Evolutionary conservation across 345 rosid genomes (phyloP).

Genomic region (Euphorbia peplus): DNA sequence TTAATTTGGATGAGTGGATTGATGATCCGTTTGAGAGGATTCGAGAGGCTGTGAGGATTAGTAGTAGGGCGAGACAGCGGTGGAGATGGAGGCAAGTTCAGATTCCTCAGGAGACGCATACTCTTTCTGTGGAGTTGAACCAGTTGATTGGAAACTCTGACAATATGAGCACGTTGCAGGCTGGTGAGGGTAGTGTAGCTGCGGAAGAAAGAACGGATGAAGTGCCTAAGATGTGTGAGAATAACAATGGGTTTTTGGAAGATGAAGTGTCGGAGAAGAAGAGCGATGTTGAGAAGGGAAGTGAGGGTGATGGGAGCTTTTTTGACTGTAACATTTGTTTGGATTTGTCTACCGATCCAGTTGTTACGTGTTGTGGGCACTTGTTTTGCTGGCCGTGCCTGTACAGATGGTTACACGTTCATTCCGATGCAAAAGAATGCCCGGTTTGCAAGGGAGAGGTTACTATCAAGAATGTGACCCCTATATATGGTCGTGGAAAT

Average conservation of each 20-base stretch:
- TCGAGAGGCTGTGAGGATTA: slow-evolving; percentile 57
- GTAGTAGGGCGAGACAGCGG: slow-evolving; percentile 38
- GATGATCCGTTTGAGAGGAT: slow-evolving; percentile 47
- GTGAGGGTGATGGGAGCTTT: slow-evolving; percentile 60
- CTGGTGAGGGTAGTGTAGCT: slow-evolving; percentile 83
- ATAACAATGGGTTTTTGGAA: slow-evolving; percentile 54
- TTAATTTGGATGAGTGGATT: slow-evolving; percentile 60
- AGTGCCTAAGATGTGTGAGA: slow-evolving; percentile 61
- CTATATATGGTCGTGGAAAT: slow-evolving; percentile 81
- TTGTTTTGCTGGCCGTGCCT: slow-evolving; percentile 34
- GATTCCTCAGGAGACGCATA: slow-evolving; percentile 41
- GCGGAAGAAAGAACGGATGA: slow-evolving; percentile 68
- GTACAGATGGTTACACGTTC: slow-evolving; percentile 29
- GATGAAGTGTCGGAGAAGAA: slow-evolving; percentile 49
- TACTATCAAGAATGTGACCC: slow-evolving; percentile 64
- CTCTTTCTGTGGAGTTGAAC: slow-evolving; percentile 55
- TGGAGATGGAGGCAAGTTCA: slow-evolving; percentile 57
- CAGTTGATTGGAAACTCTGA: slow-evolving; percentile 50
- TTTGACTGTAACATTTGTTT: slow-evolving; percentile 34
- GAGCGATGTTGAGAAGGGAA: slow-evolving; percentile 52
- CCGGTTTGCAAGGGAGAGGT: slow-evolving; percentile 99
- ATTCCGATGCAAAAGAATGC: slow-evolving; percentile 85
- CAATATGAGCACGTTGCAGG: slow-evolving; percentile 49
- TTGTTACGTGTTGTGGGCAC: slow-evolving; percentile 34
- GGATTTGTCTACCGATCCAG: slow-evolving; percentile 30